Evolutionary conservation across 2,329 filamentous ascomycete species (phyloP), one percentile per base, ranked within the genome.

Genomic region (Trichophyton simii): DNA sequence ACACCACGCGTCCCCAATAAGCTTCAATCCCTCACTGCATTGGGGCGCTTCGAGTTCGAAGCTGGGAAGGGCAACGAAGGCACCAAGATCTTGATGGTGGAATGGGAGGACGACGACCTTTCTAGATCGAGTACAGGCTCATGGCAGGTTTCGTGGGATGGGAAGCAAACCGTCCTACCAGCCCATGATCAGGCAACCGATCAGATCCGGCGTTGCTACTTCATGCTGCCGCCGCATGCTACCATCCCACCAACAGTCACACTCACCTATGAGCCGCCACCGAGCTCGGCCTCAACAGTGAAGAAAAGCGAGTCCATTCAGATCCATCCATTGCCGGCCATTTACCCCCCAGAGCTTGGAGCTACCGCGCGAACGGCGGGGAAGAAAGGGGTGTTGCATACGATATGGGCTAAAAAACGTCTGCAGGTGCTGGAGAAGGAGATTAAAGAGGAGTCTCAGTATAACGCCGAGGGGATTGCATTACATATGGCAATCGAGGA

Each of bases 21-120:
- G 22, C 65, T 67, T 13, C 69, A 79, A 69, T 74, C 74, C 0
- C 73, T 78, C 55, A 82, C 81, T 61, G 86, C 86, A n/a, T 79
- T 90, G 54, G 87, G 89, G 54, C 86, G 91, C 63, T 96, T 95
- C 74, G 91, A 96, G 72, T 95, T 95, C 71, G 87, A 91, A 74
- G 79, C 83, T 0, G 87, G 85, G 41, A 83, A 82, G 71, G 87
- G 84, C 58, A 89, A 89, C 68, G 87, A 91, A 66, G 90, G 90
- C 46, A 95, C 89, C 65, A 96, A 95, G 77, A 86, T 96, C 65
- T 78, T 96, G 67, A 94, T 96, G 89, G 86, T 95, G 44, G 90
- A 96, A 73, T 96, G 91, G 91, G 85, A 89, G 71, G 83, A 86
- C 59, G 81, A 82, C 66, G 76, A 80, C 63, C 72, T 76, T 48